Evolutionary conservation across 768 basidiomycete species (phyloP), one percentile per base, ranked within the genome.

Genomic region (Amanita pallidorosea): DNA sequence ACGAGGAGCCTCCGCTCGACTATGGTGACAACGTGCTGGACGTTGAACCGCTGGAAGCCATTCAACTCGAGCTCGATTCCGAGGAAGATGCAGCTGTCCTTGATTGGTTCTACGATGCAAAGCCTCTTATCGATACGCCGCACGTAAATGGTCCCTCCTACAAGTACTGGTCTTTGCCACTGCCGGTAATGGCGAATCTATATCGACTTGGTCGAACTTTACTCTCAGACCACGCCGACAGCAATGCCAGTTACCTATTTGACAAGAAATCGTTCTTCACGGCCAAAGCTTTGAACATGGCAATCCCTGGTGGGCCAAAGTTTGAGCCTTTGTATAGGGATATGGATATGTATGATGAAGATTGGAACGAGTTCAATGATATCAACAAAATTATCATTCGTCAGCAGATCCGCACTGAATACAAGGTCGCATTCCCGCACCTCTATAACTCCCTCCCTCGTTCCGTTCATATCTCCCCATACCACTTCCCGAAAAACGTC

Each of bases 381-480:
- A 96, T 98, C 68, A 94, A 96, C 71, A 99, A 99, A 67, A 88
- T 99, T 61, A 95, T 99, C 66, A 98, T 99, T 58, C 93, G 96
- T 18, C 93, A 98, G 63, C 91, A 96, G 65, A 95, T 98, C 56
- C 81, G 96, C 42, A 97, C 95, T 2, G 96, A 99, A 69, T 97
- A 99, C 78, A 97, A 95, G 65, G 93, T 99, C 47, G 95, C 94
- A 2, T 98, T 97, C 76, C 95, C 96, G 29, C 95, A 99, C 61
- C 77, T 99, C 1, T 99, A 99, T 71, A 99, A 99, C 69, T 96
- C 96, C 33, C 76, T 96, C 7, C 96, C 96, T 42, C 88, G 95
- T 29, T 90, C 92, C 22, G 93, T 99, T 50, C 86, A 79, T 49
- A 85, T 99, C 49, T 87, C 89, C 17, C 80, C 85, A 9, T 98